Base-by-base conservation (phyloP, 257 asterid genomes). In the Osmanthus fragrans region DNA sequence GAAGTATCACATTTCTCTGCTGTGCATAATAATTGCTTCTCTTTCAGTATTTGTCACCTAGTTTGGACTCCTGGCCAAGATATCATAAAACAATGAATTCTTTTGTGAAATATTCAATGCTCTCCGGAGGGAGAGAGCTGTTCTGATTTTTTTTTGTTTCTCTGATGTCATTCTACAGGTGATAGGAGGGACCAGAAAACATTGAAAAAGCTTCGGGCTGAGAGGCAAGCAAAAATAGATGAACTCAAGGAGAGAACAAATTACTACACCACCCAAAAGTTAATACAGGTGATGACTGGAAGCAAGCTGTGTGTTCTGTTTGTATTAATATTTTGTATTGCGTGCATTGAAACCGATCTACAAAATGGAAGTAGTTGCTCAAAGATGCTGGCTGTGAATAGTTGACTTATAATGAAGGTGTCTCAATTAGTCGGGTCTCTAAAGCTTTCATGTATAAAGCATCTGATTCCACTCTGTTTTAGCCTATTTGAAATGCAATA, bases 171-270 rank as follows among this genome's bases (percentile, higher is more conserved):
- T 23, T 58, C 54, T 76, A 82, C 84, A 91, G 99, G 87, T 72
- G 98, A 91, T 78, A 80, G 80, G 85, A 95, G 86, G 84, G 99
- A 95, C 85, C 88, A 88, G 76, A 91, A 84, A 82, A 88, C 89
- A 32, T 83, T 94, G 86, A 94, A 92, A 78, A 91, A 83, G 81
- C 96, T 94, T 75, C 89, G 90, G 71, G 89, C 88, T 70, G 98
- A 92, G 88, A 89, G 96, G 91, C 92, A 88, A 80, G 96, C 89
- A 45, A 94, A 92, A 82, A 90, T 92, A 69, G 90, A 94, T 82
- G 99, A 94, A 82, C 88, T 94, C 74, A 94, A 94, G 84, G 99
- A 94, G 90, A 92, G 85, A 84, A 88, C 98, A 47, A 94, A 94
- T 76, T 94, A 89, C 87, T 94, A 94, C 82, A 79, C 72, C 2